A percentile compares a stretch with the other conserved stretches of the same genome.
Evolutionary conservation across 116 monocot species (phyloP).

Genomic region (Dioscorea cayenensis): DNA sequence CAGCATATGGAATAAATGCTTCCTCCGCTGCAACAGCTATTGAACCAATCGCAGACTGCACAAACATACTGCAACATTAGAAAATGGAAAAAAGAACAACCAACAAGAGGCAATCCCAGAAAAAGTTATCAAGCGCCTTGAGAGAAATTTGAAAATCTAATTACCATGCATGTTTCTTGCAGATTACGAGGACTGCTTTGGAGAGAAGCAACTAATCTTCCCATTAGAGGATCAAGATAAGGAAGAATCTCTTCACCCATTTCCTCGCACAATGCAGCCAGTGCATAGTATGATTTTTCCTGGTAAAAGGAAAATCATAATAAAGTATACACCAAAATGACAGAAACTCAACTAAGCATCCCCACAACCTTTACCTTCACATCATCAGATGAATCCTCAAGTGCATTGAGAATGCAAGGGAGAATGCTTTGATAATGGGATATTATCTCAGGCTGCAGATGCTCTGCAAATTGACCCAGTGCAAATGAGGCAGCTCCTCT

Average conservation of each 20-base stretch:
- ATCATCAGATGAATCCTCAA: slow-evolving; percentile 94
- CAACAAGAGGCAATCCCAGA: neutral
- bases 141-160: neutral
- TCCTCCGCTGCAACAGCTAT: slow-evolving; percentile 82
- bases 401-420: slow-evolving; percentile 75
- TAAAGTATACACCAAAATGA: neutral
- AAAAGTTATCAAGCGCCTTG: neutral
- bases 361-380: slow-evolving; percentile 51
- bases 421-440: slow-evolving; percentile 74
- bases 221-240: slow-evolving; percentile 90
- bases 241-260: slow-evolving; percentile 94
- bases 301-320: slow-evolving; percentile 20
- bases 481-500: slow-evolving; percentile 99
- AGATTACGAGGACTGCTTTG: slow-evolving; percentile 65
- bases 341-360: neutral
- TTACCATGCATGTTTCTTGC: slow-evolving; percentile 95
- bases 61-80: neutral
- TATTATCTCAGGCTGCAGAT: slow-evolving; percentile 89
- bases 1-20: slow-evolving; percentile 90
- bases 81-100: neutral
- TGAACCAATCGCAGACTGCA: slow-evolving; percentile 95
- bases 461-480: slow-evolving; percentile 91
- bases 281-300: slow-evolving; percentile 99
- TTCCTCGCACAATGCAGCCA: slow-evolving; percentile 98
- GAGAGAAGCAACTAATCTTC: slow-evolving; percentile 50